phyloP scores from a whole-genome alignment of 139 green algal genomes.

The Coelastrella sp. region DNA sequence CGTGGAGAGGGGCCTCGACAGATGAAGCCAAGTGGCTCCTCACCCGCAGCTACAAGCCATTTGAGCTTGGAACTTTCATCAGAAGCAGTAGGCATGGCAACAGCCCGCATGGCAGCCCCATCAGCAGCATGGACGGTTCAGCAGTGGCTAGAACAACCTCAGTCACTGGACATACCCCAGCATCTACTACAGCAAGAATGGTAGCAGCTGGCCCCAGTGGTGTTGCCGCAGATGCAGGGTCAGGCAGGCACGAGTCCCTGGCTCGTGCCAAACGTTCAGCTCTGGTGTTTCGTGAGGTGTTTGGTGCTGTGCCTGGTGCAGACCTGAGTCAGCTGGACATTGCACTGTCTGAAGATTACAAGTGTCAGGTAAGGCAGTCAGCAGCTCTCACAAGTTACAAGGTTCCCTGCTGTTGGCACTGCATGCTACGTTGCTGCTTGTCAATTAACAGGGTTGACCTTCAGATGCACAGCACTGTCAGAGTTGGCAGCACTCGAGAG shows the following conservation, averaged over 20 bases:
- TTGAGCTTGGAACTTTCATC: neutral
- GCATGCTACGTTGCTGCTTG: neutral
- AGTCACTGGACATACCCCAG: neutral
- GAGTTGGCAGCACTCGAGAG: no score
- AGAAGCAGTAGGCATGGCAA: neutral
- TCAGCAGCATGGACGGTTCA: neutral
- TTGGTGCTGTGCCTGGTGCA: conserved; percentile 30
- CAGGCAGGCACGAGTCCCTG: neutral
- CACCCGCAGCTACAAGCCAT: conserved; percentile 42
- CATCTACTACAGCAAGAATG: neutral
- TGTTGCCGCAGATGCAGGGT: neutral
- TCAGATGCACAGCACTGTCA: neutral
- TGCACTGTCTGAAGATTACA: conserved; percentile 19
- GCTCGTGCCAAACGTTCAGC: conserved; percentile 20
- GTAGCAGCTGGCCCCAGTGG: neutral
- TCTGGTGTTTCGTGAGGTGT: conserved; percentile 22
- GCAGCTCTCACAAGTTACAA: no score
- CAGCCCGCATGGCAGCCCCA: neutral
- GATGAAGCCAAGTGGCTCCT: conserved; percentile 47
- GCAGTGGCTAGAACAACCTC: neutral
- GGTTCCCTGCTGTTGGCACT: neutral
- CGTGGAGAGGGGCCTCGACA: conserved; percentile 23
- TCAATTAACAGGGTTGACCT: neutral
- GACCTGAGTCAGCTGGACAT: neutral
- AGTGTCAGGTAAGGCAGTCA: conserved; percentile 1